Evolutionary conservation across 1,284 basidiomycete genomes (phyloP).

Genomic region (Ceratobasidium sp.): DNA sequence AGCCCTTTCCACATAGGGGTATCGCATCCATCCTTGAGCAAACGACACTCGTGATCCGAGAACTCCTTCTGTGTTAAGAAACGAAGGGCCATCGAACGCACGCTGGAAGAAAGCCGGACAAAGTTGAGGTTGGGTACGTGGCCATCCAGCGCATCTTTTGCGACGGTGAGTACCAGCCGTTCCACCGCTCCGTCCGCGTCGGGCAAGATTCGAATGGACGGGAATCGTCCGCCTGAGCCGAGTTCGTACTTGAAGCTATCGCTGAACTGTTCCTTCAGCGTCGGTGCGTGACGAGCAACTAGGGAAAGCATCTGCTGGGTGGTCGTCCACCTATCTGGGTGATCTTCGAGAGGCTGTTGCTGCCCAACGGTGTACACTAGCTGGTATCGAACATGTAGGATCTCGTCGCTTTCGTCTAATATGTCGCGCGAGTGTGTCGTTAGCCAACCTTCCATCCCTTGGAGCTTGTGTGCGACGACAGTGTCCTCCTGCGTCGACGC

Average conservation of each 20-base stretch:
- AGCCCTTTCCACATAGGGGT: conserved; percentile 57
- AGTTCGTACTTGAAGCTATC: background rate
- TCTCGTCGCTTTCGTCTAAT: conserved; percentile 69
- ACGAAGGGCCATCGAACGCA: background rate
- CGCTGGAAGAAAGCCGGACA: background rate
- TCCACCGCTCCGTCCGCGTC: conserved; percentile 53
- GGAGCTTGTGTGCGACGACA: conserved; percentile 43
- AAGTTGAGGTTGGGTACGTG: conserved; percentile 46
- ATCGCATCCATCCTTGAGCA: background rate
- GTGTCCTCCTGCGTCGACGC: conserved; percentile 13
- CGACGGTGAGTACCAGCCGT: conserved; percentile 50
- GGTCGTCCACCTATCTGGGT: conserved; percentile 64
- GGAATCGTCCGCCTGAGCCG: conserved; percentile 52
- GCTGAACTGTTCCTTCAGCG: background rate
- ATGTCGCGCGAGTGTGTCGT: conserved; percentile 60
- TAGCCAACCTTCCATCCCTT: conserved; percentile 59
- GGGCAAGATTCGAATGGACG: conserved; percentile 56
- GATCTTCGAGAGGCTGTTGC: conserved; percentile 60
- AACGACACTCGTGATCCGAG: background rate
- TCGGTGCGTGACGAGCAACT: conserved; percentile 45
- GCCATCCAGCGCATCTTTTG: conserved; percentile 54
- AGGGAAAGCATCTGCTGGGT: conserved; percentile 61
- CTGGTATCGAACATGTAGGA: conserved; percentile 65
- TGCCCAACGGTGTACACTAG: conserved; percentile 62
- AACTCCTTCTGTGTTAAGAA: conserved; percentile 24